Conservation (phyloP, 192 early-diverging fungal species). For the Pecoramyces ruminantium region DNA sequence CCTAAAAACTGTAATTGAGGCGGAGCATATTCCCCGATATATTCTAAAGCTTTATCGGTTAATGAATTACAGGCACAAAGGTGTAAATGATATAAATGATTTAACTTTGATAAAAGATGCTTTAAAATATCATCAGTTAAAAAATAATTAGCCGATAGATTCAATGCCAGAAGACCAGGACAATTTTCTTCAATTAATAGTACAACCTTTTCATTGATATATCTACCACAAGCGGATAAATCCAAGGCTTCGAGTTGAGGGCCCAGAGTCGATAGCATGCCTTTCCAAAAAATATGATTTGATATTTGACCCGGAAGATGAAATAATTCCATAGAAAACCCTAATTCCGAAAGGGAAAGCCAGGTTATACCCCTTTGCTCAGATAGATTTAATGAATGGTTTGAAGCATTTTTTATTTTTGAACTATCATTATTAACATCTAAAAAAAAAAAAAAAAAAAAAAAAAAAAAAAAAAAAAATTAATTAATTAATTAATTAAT, state of each 20-base stretch:
- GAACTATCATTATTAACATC: neutral
- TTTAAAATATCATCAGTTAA: neutral
- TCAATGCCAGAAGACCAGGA: neutral
- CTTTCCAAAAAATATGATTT: neutral
- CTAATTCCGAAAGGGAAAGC: neutral
- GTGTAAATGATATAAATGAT: neutral
- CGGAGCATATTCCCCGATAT: neutral
- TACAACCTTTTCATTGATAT: neutral
- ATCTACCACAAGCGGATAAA: neutral
- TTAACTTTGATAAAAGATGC: neutral
- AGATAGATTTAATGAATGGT: neutral
- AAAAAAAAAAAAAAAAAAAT: too few relatives aligned
- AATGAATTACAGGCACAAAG: neutral
- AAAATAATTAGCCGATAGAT: neutral
- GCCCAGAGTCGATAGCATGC: neutral
- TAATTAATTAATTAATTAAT: too few relatives aligned
- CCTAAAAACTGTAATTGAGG: neutral
- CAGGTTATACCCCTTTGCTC: neutral
- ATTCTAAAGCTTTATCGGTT: neutral
- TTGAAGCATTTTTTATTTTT: neutral
- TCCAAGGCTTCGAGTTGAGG: neutral
- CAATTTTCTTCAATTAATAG: neutral
- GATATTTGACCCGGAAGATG: neutral
- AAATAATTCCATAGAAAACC: neutral
- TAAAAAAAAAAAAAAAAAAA: too few relatives aligned